Percentiles rank a stretch among this genome's conserved stretches.
phyloP scores from a whole-genome alignment of 164 flowering plant genomes.

The Santalum album region DNA sequence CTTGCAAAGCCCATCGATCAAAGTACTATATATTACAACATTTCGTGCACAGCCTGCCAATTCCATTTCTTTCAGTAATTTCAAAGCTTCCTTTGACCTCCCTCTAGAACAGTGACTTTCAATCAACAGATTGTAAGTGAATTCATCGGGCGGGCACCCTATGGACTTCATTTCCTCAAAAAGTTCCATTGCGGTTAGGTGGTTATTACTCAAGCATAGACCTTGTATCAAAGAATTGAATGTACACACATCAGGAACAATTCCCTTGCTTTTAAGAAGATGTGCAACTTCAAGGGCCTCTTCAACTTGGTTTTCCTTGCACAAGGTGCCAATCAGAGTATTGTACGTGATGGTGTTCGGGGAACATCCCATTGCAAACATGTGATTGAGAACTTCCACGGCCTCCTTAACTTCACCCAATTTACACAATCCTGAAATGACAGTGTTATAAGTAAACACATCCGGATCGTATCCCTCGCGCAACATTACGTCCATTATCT shows the following conservation, averaged over 20 bases:
- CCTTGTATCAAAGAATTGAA: conserved; percentile 79
- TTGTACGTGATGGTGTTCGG: conserved; percentile 78
- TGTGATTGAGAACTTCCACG: conserved; percentile 51
- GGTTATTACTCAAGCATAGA: conserved; percentile 45
- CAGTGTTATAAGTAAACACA: conserved; percentile 54
- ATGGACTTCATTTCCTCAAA: conserved; percentile 64
- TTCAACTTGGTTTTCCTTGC: conserved; percentile 59
- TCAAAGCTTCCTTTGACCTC: conserved; percentile 53
- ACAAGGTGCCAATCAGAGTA: conserved; percentile 62
- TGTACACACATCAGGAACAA: conserved; percentile 73
- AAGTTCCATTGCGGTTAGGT: conserved; percentile 47
- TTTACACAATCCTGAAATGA: conserved; percentile 77
- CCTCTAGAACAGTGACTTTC: conserved; percentile 53
- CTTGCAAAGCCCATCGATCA: conserved; percentile 79
- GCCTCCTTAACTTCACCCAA: conserved; percentile 55
- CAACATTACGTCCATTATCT: conserved; percentile 75
- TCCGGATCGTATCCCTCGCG: conserved; percentile 81
- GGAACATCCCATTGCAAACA: conserved; percentile 53
- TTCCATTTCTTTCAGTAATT: conserved; percentile 78
- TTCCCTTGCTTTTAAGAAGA: conserved; percentile 47
- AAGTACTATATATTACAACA: conserved; percentile 64
- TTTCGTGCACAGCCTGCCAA: conserved; percentile 58
- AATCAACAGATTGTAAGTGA: conserved; percentile 73
- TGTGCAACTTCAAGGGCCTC: conserved; percentile 69
- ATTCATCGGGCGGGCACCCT: conserved; percentile 73